Evolutionary conservation across 495 filamentous ascomycete species (phyloP), one percentile per base, ranked within the genome.

Genomic region (Neurospora intermedia): DNA sequence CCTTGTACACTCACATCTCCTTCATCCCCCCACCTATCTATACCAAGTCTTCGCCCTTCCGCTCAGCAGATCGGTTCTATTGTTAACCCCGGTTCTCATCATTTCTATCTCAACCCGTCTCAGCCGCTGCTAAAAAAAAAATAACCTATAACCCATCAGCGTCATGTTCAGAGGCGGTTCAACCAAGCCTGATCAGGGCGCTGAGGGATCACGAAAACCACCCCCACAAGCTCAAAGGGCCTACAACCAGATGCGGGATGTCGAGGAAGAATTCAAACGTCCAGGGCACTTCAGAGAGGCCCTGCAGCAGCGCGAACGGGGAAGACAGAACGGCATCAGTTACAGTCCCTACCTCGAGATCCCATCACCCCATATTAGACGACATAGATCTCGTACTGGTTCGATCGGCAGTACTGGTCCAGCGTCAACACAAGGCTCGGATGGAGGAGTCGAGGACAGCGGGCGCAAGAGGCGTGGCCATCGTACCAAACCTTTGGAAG

Each of bases 231-330:
- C 76, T 8, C 83, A 84, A 72, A 75, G 71, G 5, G 72, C 81
- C 6, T 85, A 83, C 70, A 80, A 83, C 70, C 72, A 78, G 11
- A 80, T 76, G 43, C 76, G 78, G 6, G 69, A 75, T 62, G 70
- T 75, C 15, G 74, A 76, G 70, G 78, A 81, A 40, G 74, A 75
- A 41, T 27, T 3, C 15, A 69, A 73, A 20, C 27, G 31, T 35
- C 9, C 27, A 7, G 45, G 70, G 43, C 45, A 15, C 18, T n/a
- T 42, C 40, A 9, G 15, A 7, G 54, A 66, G 8, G 54, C 54
- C 35, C 54, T 66, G 8, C 54, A 27, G 15, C 54, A 66, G 54
- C 54, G 27, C 31, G 54, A 66, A 66, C 54, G 27, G 16, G 54
- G 7, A 8, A 35, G 54, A 66, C 54, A 35, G 15, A 38, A 66